phyloP scores from a whole-genome alignment of 1,284 basidiomycete genomes.

The Abortiporus biennis region DNA sequence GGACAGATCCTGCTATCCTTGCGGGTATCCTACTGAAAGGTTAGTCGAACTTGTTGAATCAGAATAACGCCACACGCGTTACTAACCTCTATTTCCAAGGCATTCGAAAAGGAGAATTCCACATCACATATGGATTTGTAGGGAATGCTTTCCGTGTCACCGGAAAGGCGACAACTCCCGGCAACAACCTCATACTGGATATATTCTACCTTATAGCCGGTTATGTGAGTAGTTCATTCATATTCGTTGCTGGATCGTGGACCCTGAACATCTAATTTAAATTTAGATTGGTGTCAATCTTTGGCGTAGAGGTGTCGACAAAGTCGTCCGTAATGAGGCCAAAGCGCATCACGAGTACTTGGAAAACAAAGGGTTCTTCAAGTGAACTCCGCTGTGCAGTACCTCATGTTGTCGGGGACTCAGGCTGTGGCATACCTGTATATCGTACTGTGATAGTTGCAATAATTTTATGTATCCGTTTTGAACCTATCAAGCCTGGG shows the following conservation, averaged over 20 bases:
- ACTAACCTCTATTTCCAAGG: slow-evolving; percentile 33
- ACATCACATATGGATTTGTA: slow-evolving; percentile 73
- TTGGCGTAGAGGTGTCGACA: slow-evolving; percentile 49
- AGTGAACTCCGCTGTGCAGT: too few relatives aligned
- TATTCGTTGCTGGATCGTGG: neutral
- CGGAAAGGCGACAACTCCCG: slow-evolving; percentile 64
- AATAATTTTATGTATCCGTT: too few relatives aligned
- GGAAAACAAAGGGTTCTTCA: slow-evolving; percentile 15
- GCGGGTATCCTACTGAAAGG: slow-evolving; percentile 63
- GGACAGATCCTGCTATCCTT: slow-evolving; percentile 50
- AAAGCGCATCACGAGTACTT: slow-evolving; percentile 44
- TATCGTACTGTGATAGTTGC: too few relatives aligned
- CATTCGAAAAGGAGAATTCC: slow-evolving; percentile 65
- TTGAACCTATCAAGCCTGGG: too few relatives aligned
- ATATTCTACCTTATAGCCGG: slow-evolving; percentile 37
- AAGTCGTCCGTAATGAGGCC: slow-evolving; percentile 36
- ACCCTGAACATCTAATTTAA: neutral
- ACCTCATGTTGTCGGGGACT: too few relatives aligned
- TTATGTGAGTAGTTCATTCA: slow-evolving; percentile 29
- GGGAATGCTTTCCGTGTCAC: slow-evolving; percentile 65
- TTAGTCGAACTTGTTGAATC: too few relatives aligned
- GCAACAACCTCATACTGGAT: slow-evolving; percentile 57
- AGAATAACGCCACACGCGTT: slow-evolving; percentile 1
- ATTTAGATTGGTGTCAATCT: slow-evolving; percentile 43
- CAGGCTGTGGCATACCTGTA: too few relatives aligned